phyloP scores from a whole-genome alignment of 2,329 filamentous ascomycete species.

The Arachnomyces sp. region DNA sequence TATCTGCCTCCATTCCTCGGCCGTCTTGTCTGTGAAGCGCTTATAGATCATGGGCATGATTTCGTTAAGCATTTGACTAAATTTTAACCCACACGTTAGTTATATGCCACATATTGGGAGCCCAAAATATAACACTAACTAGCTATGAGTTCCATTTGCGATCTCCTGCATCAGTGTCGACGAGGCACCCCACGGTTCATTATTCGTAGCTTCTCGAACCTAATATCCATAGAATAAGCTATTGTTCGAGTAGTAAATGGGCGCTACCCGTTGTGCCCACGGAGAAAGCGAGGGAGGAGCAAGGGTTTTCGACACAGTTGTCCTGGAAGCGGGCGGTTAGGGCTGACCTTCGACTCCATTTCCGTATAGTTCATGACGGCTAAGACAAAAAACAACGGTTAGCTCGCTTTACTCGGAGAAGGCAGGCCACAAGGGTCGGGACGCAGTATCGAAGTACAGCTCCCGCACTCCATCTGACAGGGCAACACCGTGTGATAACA shows the following conservation, averaged over 20 bases:
- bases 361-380: conserved; percentile 98
- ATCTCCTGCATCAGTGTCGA: conserved; percentile 93
- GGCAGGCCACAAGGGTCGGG: no score
- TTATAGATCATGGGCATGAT: conserved; percentile 99
- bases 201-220: conserved; percentile 97
- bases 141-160: conserved; percentile 94
- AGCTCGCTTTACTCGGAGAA: conserved; percentile 3
- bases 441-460: no score
- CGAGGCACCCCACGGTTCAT: conserved; percentile 90
- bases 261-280: background rate
- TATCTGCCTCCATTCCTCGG: conserved; percentile 98
- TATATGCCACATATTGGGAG: conserved; percentile 9
- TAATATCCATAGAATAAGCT: conserved; percentile 29
- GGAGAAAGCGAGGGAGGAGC: no score
- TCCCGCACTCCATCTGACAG: no score
- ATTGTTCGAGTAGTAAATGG: background rate
- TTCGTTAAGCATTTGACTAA: conserved; percentile 89
- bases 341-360: conserved; percentile 62
- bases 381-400: conserved; percentile 30
- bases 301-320: no score
- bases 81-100: conserved; percentile 6
- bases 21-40: conserved; percentile 94
- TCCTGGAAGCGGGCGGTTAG: background rate
- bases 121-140: conserved; percentile 52
- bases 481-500: no score